Conservation (phyloP, 805 yeast genomes). For the Metschnikowia matae region DNA sequence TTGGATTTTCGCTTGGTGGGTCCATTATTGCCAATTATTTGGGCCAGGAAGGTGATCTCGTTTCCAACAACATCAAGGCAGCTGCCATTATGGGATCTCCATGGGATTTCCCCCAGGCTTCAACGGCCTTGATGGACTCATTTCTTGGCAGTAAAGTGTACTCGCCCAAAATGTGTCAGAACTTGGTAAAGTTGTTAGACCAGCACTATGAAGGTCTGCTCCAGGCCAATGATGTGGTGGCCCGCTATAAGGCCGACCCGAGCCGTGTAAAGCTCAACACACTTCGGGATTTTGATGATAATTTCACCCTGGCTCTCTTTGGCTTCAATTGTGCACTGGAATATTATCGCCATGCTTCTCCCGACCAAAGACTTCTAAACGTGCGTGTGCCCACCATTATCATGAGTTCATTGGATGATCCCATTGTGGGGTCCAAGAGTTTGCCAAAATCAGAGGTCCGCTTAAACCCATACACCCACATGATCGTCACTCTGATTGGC, state of each 20-base stretch:
- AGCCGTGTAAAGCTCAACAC: slow-evolving; percentile 28
- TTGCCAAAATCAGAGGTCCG: slow-evolving; percentile 49
- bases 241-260: slow-evolving; percentile 29
- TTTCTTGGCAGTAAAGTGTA: slow-evolving; percentile 36
- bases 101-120: slow-evolving; percentile 64
- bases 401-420: slow-evolving; percentile 65
- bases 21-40: slow-evolving; percentile 61
- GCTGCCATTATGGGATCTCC: slow-evolving; percentile 64
- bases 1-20: slow-evolving; percentile 75
- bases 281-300: slow-evolving; percentile 56
- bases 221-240: slow-evolving; percentile 20
- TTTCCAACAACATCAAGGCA: slow-evolving; percentile 48
- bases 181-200: slow-evolving; percentile 30
- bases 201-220: slow-evolving; percentile 29
- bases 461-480: slow-evolving; percentile 54
- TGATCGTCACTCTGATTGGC: slow-evolving; percentile 60
- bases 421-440: slow-evolving; percentile 51
- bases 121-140: slow-evolving; percentile 38
- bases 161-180: slow-evolving; percentile 42
- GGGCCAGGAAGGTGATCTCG: slow-evolving; percentile 56
- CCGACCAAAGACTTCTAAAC: slow-evolving; percentile 50
- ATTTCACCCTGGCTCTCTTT: slow-evolving; percentile 56
- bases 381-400: slow-evolving; percentile 60
- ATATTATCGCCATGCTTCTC: slow-evolving; percentile 64
- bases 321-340: slow-evolving; percentile 61